Evolutionary conservation across 176 grass and related monocot species (phyloP).

Genomic region (Oryza brachyantha): DNA sequence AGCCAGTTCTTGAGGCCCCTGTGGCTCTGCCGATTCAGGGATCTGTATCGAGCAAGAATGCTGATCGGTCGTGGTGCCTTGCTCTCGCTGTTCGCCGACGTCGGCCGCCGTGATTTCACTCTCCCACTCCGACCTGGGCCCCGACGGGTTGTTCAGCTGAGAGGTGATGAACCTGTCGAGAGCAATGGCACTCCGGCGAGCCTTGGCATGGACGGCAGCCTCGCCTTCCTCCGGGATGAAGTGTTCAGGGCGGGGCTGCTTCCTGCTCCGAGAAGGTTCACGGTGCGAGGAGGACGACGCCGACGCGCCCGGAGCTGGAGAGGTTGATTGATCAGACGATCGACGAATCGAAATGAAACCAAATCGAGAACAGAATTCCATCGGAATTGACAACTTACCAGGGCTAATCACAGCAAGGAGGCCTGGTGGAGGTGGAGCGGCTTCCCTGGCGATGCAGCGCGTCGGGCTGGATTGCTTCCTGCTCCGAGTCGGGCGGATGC

Average conservation of each 20-base stretch:
- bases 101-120: neutral
- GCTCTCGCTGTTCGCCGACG: neutral
- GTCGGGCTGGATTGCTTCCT: conserved; percentile 28
- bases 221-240: conserved; percentile 12
- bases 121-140: neutral
- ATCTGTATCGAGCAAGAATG: neutral
- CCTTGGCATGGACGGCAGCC: neutral
- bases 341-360: neutral
- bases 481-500: neutral
- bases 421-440: no score
- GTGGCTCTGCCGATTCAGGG: neutral
- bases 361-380: neutral
- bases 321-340: neutral
- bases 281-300: neutral
- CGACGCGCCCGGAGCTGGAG: neutral
- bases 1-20: neutral
- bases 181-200: neutral
- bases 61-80: neutral
- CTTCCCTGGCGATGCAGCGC: neutral
- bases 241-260: conserved; percentile 15
- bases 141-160: neutral
- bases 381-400: neutral
- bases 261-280: conserved; percentile 7
- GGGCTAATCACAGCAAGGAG: neutral
- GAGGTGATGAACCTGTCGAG: conserved; percentile 24